These are phyloP conservation scores for Epichloe coenophiala DNA, from an alignment of 2,329 filamentous ascomycete genomes.

Conservation along the genomic window DNA sequence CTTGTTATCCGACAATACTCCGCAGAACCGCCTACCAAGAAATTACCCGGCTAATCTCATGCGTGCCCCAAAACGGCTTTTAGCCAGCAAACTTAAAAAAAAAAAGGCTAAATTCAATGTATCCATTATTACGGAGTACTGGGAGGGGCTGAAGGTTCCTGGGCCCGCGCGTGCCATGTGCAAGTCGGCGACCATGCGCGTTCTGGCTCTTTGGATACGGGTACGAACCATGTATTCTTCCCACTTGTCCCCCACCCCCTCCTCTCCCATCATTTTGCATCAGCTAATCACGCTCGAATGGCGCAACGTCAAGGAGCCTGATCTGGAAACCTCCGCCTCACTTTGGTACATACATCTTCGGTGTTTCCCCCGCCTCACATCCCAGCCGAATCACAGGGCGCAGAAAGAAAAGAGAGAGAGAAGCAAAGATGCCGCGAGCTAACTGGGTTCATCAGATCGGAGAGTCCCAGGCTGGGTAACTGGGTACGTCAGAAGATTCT, in stretches of 20 bases:
- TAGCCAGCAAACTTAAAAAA: too few relatives aligned
- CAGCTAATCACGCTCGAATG: not conserved
- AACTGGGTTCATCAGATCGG: conserved; percentile 42
- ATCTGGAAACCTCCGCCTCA: conserved; percentile 98
- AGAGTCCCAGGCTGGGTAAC: conserved; percentile 81
- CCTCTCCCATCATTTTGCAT: not conserved
- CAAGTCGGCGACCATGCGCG: conserved; percentile 31
- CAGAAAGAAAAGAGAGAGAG: too few relatives aligned
- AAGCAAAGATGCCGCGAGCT: not conserved
- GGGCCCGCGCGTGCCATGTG: too few relatives aligned
- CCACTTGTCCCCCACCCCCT: not conserved
- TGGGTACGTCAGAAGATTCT: conserved; percentile 90
- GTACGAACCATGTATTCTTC: conserved; percentile 35
- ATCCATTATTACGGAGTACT: too few relatives aligned
- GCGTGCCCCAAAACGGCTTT: too few relatives aligned
- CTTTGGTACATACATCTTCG: conserved; percentile 56
- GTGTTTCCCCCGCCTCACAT: not conserved
- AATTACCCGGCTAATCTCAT: too few relatives aligned
- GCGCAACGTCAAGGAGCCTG: conserved; percentile 46
- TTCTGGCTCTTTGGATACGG: conserved; percentile 98
- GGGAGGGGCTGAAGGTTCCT: too few relatives aligned
- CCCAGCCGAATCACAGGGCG: not conserved
- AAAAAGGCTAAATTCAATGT: too few relatives aligned
- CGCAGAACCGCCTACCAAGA: too few relatives aligned
- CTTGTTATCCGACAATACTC: too few relatives aligned